Evolutionary conservation across 129 eudicot genomes (phyloP), one percentile per base, ranked within the genome.

Genomic region (Chrysanthemum makinoi): DNA sequence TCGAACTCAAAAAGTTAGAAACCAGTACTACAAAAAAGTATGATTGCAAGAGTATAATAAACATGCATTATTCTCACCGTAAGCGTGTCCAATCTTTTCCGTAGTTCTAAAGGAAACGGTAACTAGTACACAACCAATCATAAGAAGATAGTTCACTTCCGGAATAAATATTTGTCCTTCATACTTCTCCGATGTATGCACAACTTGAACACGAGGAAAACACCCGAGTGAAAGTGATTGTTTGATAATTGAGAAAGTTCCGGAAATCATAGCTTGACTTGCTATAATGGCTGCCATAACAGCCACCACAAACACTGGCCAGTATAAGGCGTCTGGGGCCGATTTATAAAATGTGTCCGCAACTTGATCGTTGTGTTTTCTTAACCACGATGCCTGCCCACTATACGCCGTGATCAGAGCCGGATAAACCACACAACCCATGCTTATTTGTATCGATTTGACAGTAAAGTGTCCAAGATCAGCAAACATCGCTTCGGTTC

Each of bases 401-500:
- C 70, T 53, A 71, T 91, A 88, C 0, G 84, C 85, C 1, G 84
- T 52, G 57, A 88, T 63, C 7, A 91, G 73, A 3, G 97, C 82
- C 1, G 93, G 97, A 63, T 88, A 91, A 60, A 77, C 77, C 11
- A 91, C 83, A 22, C 63, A 18, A 43, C 87, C 86, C 87, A 85
- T 85, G 81, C 97, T 90, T 79, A 87, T 76, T 70, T 87, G 97
- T 33, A 90, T 85, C 0, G 91, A 85, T 62, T 76, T 80, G 7
- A 90, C 97, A 0, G 82, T 75, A 51, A 90, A 87, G 39, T 90
- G 97, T 19, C 91, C 95, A 49, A 87, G 81, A 80, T 90, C 89
- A 0, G 91, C 89, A 68, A 90, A 87, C 60, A 90, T 68, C 7
- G 96, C 96, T 64, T 90, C 91, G 2, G 87, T 80, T 74, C 96